phyloP scores from a whole-genome alignment of 306 rosid species.

The Trichosanthes truncata region DNA sequence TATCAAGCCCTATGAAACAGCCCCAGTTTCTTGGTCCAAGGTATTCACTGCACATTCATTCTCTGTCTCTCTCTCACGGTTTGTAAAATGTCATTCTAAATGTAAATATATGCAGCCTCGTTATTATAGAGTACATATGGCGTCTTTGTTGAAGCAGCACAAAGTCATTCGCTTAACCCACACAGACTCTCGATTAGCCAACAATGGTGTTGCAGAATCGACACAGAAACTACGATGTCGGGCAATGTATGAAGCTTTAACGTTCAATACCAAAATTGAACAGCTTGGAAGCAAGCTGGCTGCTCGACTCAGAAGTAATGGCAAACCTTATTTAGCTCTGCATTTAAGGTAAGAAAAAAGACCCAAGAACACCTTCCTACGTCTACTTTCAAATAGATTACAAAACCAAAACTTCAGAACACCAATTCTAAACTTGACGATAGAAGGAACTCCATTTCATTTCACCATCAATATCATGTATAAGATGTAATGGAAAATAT shows the following conservation, averaged over 20 bases:
- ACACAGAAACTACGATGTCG: constrained; percentile 85
- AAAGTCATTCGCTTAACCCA: constrained; percentile 69
- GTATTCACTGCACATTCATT: constrained; percentile 19
- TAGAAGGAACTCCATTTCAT: too few species aligned
- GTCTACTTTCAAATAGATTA: background rate
- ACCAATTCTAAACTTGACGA: too few species aligned
- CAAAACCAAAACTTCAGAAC: background rate
- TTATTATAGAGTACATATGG: constrained; percentile 77
- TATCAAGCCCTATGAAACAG: constrained; percentile 49
- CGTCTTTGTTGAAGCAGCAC: constrained; percentile 48
- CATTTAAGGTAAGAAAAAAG: constrained; percentile 68
- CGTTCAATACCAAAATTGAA: constrained; percentile 57
- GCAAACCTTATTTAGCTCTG: constrained; percentile 73
- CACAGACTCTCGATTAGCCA: constrained; percentile 84
- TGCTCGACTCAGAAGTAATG: constrained; percentile 49
- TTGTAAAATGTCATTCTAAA: background rate
- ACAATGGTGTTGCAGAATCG: constrained; percentile 73
- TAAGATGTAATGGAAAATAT: background rate
- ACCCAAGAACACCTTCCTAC: background rate
- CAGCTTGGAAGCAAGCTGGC: constrained; percentile 66
- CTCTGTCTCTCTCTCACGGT: background rate
- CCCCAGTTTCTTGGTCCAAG: constrained; percentile 99
- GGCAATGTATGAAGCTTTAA: constrained; percentile 75
- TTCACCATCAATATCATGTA: background rate
- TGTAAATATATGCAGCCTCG: constrained; percentile 53